Base-by-base conservation (phyloP, 495 filamentous ascomycete species). In the Podospora bellae-mahoneyi region DNA sequence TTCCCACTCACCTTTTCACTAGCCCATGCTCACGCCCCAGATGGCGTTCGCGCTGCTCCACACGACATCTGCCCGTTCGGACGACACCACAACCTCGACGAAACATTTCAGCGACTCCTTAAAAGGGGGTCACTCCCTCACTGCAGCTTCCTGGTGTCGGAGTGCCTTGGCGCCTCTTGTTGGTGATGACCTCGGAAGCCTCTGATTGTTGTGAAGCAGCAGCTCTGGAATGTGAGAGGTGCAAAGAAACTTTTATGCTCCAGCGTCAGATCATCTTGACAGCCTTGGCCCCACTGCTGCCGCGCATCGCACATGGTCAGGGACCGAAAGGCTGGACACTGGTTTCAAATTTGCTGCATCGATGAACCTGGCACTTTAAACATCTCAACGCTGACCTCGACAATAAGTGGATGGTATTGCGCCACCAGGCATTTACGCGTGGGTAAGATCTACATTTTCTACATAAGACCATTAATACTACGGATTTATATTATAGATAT, bases 11-110 rank as follows among this genome's bases (percentile, higher is more conserved):
- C 30, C 64, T 55, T 72, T 23, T 57, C 62, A 48, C 63, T 57
- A 54, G n/a, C 32, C 57, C 62, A 19, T 39, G 58, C 57, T 23
- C 30, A 39, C 19, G 18, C 34, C 54, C 64, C 48, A 69, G 64
- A 66, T 71, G 68, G 64, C 66, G 16, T 58, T 63, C 61, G 30
- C 34, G 61, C 59, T 30, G 10, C 34, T 55, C 64, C 64, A 72
- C 67, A 66, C 67, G 68, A 69, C 66, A 34, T 58, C 54, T 39
- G 28, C 48, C 64, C 26, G 44, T 63, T 56, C 44, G 56, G 67
- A 72, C 39, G 59, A 64, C 65, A 59, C 58, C 56, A 54, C 55
- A 30, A 66, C 60, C 60, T 62, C 56, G 58, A 34, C 28, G 65
- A 26, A 62, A 63, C 65, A 28, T 64, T 19, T 48, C 55, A 66